phyloP scores from a whole-genome alignment of 2,329 filamentous ascomycete genomes.

The Ramularia endophylla region DNA sequence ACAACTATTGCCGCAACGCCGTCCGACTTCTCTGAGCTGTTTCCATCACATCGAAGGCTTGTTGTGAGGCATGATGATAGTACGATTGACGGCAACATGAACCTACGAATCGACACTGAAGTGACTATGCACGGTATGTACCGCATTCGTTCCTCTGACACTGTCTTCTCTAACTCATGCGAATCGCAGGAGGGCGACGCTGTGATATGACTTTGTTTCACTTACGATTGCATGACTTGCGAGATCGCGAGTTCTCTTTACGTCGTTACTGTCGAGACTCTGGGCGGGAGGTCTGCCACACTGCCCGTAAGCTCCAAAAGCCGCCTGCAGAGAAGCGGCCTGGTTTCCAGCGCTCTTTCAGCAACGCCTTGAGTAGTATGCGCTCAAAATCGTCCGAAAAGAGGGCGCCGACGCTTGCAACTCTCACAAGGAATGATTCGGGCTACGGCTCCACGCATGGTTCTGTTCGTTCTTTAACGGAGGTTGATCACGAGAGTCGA shows the following conservation, averaged over 20 bases:
- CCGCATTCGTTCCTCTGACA: background rate
- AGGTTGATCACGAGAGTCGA: slow-evolving; percentile 44
- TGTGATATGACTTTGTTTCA: slow-evolving; percentile 75
- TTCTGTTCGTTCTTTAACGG: slow-evolving; percentile 26
- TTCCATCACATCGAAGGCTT: slow-evolving; percentile 76
- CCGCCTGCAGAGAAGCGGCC: slow-evolving; percentile 43
- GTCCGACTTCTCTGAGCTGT: slow-evolving; percentile 74
- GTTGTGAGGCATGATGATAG: slow-evolving; percentile 86
- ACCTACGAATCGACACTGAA: slow-evolving; percentile 79
- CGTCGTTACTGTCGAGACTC: slow-evolving; percentile 89
- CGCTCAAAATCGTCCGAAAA: slow-evolving; percentile 49
- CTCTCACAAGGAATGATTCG: slow-evolving; percentile 53
- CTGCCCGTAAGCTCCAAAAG: slow-evolving; percentile 63
- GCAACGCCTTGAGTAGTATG: slow-evolving; percentile 52
- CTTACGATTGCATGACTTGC: slow-evolving; percentile 87
- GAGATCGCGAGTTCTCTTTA: slow-evolving; percentile 79
- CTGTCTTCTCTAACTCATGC: background rate
- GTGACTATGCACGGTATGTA: slow-evolving; percentile 46
- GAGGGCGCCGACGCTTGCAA: slow-evolving; percentile 34
- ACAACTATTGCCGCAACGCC: slow-evolving; percentile 62
- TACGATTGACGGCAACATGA: slow-evolving; percentile 92
- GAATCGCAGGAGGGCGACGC: slow-evolving; percentile 39
- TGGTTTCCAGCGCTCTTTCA: slow-evolving; percentile 53
- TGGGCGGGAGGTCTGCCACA: slow-evolving; percentile 85
- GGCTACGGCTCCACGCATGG: slow-evolving; percentile 51